A percentile compares a stretch with the other conserved stretches of the same genome.
These are phyloP conservation scores for Saccharomyces hybrid DNA, from an alignment of 1,139 yeast species.

Conservation along the genomic window DNA sequence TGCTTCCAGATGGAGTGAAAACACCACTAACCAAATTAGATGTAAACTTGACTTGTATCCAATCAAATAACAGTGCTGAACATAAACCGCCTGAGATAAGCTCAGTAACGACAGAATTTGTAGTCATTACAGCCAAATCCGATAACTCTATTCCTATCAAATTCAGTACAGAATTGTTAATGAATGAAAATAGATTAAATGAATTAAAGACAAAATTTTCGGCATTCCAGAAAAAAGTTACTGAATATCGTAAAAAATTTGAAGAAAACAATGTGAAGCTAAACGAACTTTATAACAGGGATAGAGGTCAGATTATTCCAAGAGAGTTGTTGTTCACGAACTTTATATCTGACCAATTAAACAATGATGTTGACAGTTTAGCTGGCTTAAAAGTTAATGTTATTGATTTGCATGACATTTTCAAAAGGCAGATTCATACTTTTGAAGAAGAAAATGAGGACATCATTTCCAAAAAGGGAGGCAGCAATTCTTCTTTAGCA, in stretches of 20 bases:
- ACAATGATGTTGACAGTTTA: slow-evolving; percentile 22
- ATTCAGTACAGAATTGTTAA: slow-evolving; percentile 23
- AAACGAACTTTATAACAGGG: slow-evolving; percentile 15
- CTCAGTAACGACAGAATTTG: slow-evolving; percentile 19
- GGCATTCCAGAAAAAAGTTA: slow-evolving; percentile 9
- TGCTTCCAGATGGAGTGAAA: slow-evolving; percentile 23
- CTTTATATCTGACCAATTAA: slow-evolving; percentile 19
- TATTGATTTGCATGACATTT: slow-evolving; percentile 15
- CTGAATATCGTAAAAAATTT: slow-evolving; percentile 13
- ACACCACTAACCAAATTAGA: slow-evolving; percentile 22
- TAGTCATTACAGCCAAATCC: slow-evolving; percentile 27
- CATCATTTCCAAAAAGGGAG: slow-evolving; percentile 4
- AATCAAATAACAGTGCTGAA: slow-evolving; percentile 21
- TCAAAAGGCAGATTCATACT: slow-evolving; percentile 24
- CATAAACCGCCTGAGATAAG: slow-evolving; percentile 25
- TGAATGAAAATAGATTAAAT: slow-evolving; percentile 13
- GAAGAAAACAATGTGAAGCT: slow-evolving; percentile 12
- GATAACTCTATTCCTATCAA: slow-evolving; percentile 31
- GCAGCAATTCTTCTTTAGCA: slow-evolving; percentile 3
- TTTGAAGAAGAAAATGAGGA: slow-evolving; percentile 7
- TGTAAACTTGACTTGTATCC: slow-evolving; percentile 25
- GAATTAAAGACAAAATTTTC: slow-evolving; percentile 11
- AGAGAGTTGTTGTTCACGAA: slow-evolving; percentile 20
- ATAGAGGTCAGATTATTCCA: slow-evolving; percentile 7
- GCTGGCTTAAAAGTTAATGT: slow-evolving; percentile 17